Evolutionary conservation across 331 rosid genomes (phyloP).

Genomic region (Rhamnella rubrinervis): DNA sequence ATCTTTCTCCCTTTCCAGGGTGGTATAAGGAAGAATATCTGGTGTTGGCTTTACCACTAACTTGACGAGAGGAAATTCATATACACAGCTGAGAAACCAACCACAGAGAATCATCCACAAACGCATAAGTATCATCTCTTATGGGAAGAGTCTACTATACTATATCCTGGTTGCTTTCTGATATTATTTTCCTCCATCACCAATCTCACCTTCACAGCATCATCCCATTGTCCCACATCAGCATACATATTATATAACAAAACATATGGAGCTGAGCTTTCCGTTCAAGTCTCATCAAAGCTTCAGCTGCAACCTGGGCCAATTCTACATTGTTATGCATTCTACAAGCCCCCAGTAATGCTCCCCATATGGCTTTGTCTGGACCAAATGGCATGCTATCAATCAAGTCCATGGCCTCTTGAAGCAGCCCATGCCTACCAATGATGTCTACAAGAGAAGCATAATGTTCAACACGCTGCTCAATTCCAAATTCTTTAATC

Average conservation of each 20-base stretch:
- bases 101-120: background rate
- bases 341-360: slow-evolving; percentile 69
- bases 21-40: background rate
- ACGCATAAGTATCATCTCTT: slow-evolving; percentile 7
- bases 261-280: slow-evolving; percentile 74
- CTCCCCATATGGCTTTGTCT: slow-evolving; percentile 85
- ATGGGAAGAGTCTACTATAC: slow-evolving; percentile 58
- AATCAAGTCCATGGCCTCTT: slow-evolving; percentile 59
- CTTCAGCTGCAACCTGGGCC: slow-evolving; percentile 63
- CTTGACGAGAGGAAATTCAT: background rate
- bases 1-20: background rate
- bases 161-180: slow-evolving; percentile 56
- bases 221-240: slow-evolving; percentile 65
- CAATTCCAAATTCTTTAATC: slow-evolving; percentile 47
- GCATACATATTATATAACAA: slow-evolving; percentile 72
- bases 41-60: background rate
- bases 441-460: slow-evolving; percentile 71
- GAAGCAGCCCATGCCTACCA: slow-evolving; percentile 70
- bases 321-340: slow-evolving; percentile 60
- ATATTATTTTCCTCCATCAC: slow-evolving; percentile 57
- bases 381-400: slow-evolving; percentile 61
- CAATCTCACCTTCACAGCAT: slow-evolving; percentile 58
- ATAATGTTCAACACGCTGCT: slow-evolving; percentile 62
- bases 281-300: slow-evolving; percentile 62
- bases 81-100: background rate